A percentile compares a stretch with the other conserved stretches of the same genome.
Evolutionary conservation across 257 asterid genomes (phyloP).

Genomic region (Petrea volubilis): DNA sequence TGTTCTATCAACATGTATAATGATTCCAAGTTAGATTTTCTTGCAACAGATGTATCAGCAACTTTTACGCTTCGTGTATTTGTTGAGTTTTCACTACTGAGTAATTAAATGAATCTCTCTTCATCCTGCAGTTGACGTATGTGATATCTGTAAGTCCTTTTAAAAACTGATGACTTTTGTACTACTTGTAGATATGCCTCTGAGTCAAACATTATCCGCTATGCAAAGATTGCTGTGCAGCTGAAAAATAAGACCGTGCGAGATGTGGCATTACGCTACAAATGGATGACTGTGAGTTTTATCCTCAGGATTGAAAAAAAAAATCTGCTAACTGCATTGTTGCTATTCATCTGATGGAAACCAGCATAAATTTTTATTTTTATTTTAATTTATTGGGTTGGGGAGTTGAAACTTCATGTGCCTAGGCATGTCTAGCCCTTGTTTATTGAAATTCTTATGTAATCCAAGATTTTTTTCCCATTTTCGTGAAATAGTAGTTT

Average conservation of each 20-base stretch:
- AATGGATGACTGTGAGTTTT: conserved; percentile 88
- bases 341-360: background rate
- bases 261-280: conserved; percentile 93
- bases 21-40: background rate
- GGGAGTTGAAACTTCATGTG: no score
- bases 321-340: background rate
- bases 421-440: background rate
- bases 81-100: background rate
- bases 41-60: background rate
- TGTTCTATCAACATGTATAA: background rate
- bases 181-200: conserved; percentile 64
- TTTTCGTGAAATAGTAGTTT: background rate
- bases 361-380: background rate
- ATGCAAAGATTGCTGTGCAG: conserved; percentile 85
- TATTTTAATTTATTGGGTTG: no score
- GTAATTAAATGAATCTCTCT: background rate
- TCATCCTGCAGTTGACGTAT: background rate
- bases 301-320: background rate
- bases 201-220: conserved; percentile 71
- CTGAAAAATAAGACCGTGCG: conserved; percentile 83
- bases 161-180: background rate
- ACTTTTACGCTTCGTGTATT: background rate
- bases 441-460: background rate
- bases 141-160: background rate
- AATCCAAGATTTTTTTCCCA: background rate